Evolutionary conservation across 2,329 filamentous ascomycete species (phyloP), one percentile per base, ranked within the genome.

Genomic region (Coniochaeta ligniaria): DNA sequence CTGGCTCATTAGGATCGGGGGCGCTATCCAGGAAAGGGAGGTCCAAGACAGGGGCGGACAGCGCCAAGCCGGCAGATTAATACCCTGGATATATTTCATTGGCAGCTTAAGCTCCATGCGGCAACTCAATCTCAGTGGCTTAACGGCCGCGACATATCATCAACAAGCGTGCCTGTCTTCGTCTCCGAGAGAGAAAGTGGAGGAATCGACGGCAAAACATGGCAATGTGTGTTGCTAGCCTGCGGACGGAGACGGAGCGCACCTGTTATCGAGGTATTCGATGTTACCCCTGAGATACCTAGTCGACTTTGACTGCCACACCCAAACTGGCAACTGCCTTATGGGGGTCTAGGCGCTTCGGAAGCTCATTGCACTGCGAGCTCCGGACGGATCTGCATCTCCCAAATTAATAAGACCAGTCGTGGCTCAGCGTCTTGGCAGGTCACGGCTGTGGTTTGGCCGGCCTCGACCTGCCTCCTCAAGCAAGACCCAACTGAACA

Each of bases 381-480:
- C 47, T 52, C 47, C 24, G 47, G 16, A n/a, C 24, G n/a, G 24
- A 52, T 52, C n/a, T 31, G 26, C 47, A n/a, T 28, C 47, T 17
- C 22, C 26, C 22, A 52, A 31, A 26, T 52, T 52, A 52, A 52
- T 59, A 36, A 52, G 50, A 26, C 35, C 35, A 57, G 28, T 26
- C 31, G 43, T 28, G 52, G 24, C 9, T 33, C n/a, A 22, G 20
- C n/a, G 31, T 47, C 57, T 59, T 61, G 57, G 57, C 45, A 41
- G 41, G 11, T 52, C 47, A 52, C 14, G 24, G 50, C 16, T 24
- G 47, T 60, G 47, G 33, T 56, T 26, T 54, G 20, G 33, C 61
- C 56, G 55, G 65, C 64, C 65, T 69, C 61, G 63, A 66, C 66
- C 66, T 69, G 66, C 66, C 67, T 63, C 64, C 28, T 66, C 65